Conservation (phyloP, 352 stramenopile genomes). For the Phytophthora hybrid region DNA sequence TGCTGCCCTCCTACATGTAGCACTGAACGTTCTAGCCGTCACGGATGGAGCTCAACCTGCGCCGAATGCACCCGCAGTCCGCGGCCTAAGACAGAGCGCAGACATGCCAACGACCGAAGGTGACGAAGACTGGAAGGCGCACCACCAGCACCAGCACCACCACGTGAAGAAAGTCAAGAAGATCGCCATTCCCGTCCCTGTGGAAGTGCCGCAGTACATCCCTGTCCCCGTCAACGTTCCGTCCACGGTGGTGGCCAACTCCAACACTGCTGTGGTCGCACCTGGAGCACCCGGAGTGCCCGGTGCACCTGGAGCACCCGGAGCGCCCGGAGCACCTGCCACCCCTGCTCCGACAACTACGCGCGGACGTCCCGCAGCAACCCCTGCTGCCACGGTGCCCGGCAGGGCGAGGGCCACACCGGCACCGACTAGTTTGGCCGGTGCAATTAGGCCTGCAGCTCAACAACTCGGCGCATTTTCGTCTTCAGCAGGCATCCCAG, state of each 20-base stretch:
- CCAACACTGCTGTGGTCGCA: constrained; percentile 31
- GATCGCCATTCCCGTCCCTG: constrained; percentile 40
- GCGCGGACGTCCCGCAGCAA: no score
- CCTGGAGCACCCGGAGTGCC: constrained; percentile 18
- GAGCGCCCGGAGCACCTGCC: constrained; percentile 9
- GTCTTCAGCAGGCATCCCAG: neutral
- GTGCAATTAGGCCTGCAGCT: neutral
- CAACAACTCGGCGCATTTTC: constrained; percentile 10
- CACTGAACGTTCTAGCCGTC: constrained; percentile 21
- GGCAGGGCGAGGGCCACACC: no score
- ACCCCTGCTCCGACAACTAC: no score
- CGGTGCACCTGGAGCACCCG: neutral
- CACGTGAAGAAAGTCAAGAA: constrained; percentile 47
- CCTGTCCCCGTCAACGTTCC: constrained; percentile 33
- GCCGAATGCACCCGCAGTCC: constrained; percentile 10
- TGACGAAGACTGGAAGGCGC: constrained; percentile 24
- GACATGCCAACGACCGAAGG: constrained; percentile 16
- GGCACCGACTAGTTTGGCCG: constrained; percentile 15
- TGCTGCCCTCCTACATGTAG: constrained; percentile 15
- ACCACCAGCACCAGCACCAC: constrained; percentile 22
- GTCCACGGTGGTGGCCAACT: constrained; percentile 34
- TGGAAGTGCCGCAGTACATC: constrained; percentile 39
- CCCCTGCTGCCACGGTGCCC: no score
- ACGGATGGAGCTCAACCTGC: constrained; percentile 11
- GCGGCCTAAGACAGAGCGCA: constrained; percentile 10